Percentiles rank a stretch among this genome's conserved stretches.
Conservation (phyloP, 208 protist species). For the Leishmania turanica region DNA sequence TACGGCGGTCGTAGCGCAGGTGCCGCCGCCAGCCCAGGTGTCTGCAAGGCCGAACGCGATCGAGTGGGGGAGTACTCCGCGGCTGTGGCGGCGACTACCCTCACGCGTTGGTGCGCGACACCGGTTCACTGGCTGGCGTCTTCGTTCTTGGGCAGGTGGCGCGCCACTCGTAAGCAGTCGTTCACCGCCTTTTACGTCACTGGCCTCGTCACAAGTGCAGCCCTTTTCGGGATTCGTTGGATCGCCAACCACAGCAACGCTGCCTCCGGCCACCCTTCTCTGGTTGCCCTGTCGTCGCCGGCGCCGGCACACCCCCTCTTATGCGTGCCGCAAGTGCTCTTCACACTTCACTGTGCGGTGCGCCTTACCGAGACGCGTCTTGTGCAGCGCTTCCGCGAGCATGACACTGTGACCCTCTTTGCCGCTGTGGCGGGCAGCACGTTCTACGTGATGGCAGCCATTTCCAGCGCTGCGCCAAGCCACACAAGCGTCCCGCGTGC, state of each 20-base stretch:
- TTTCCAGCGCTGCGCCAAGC: constrained; percentile 36
- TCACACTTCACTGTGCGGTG: constrained; percentile 64
- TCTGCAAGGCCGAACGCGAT: not conserved
- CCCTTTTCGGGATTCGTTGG: constrained; percentile 16
- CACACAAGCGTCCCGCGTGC: not conserved
- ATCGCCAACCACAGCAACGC: not conserved
- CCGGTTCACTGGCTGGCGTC: constrained; percentile 8
- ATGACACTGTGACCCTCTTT: constrained; percentile 73
- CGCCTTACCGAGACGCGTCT: constrained; percentile 63
- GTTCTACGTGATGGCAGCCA: constrained; percentile 75
- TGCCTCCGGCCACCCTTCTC: not conserved
- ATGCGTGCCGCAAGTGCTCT: constrained; percentile 39
- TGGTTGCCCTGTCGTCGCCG: not conserved
- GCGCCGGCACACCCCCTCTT: not conserved
- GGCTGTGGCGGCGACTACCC: not conserved
- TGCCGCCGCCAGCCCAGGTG: not conserved
- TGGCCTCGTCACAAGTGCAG: constrained; percentile 32
- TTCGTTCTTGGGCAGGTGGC: constrained; percentile 28
- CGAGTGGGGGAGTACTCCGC: not conserved
- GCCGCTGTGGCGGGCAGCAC: constrained; percentile 63
- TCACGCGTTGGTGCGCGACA: not conserved
- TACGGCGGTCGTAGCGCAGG: constrained; percentile 48
- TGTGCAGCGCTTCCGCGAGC: constrained; percentile 51
- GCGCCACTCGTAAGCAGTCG: constrained; percentile 36
- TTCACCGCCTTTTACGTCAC: constrained; percentile 65